These are phyloP conservation scores for Boletus bicolor DNA, from an alignment of 768 basidiomycete genomes.

Conservation along the genomic window DNA sequence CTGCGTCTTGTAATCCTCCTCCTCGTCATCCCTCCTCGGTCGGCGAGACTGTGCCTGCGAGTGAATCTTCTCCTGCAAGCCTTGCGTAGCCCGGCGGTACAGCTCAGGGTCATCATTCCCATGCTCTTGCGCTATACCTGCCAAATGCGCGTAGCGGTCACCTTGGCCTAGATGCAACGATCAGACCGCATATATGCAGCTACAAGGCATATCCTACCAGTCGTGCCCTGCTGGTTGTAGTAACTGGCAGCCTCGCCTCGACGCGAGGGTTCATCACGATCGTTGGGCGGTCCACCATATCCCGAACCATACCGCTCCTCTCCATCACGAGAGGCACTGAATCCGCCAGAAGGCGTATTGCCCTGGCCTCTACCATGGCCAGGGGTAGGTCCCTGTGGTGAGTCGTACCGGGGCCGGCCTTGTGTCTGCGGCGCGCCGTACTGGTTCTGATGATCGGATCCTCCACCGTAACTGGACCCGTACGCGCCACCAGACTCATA, in stretches of 20 bases:
- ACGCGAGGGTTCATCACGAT: slow-evolving; percentile 4
- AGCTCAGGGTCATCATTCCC: slow-evolving; percentile 16
- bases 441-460: slow-evolving; percentile 7
- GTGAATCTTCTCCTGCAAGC: slow-evolving; percentile 23
- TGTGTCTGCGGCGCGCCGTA: slow-evolving; percentile 10
- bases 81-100: slow-evolving; percentile 23
- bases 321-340: slow-evolving; percentile 8
- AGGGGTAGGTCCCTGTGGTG: background rate
- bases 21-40: background rate
- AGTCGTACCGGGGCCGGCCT: slow-evolving; percentile 8
- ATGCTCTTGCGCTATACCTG: slow-evolving; percentile 17
- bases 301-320: slow-evolving; percentile 8
- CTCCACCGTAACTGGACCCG: background rate
- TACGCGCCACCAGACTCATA: slow-evolving; percentile 4
- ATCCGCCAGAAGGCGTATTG: slow-evolving; percentile 18
- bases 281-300: background rate
- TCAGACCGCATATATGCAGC: slow-evolving; percentile 2
- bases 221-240: slow-evolving; percentile 9
- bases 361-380: slow-evolving; percentile 4
- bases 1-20: slow-evolving; percentile 17
- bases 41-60: slow-evolving; percentile 8
- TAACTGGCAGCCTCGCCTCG: slow-evolving; percentile 20
- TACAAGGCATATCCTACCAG: slow-evolving; percentile 1
- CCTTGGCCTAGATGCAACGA: slow-evolving; percentile 5
- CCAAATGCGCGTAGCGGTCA: slow-evolving; percentile 20